Evolutionary conservation across 305 asterid species (phyloP).

Genomic region (Ilex paraguariensis): DNA sequence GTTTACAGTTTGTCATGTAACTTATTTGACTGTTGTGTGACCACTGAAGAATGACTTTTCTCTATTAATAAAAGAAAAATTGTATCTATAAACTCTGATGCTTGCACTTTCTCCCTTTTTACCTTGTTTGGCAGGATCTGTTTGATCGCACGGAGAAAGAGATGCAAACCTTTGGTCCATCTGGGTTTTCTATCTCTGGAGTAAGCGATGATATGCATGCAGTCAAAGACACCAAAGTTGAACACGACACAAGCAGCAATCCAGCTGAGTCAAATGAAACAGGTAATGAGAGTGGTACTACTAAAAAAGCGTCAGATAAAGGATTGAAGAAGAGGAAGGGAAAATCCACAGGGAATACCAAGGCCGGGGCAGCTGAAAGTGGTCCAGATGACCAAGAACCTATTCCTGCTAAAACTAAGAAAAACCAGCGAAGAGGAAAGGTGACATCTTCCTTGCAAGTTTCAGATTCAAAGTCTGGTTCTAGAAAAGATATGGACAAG

Average conservation of each 20-base stretch:
- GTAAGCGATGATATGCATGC: conserved; percentile 31
- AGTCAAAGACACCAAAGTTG: conserved; percentile 43
- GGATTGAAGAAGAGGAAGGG: conserved; percentile 87
- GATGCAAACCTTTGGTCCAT: conserved; percentile 49
- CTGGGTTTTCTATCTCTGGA: conserved; percentile 41
- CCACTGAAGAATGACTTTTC: neutral
- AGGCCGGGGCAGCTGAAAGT: conserved; percentile 49
- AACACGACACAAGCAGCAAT: conserved; percentile 38
- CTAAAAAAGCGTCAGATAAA: conserved; percentile 60
- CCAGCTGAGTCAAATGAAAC: conserved; percentile 51
- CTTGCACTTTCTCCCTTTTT: conserved; percentile 9
- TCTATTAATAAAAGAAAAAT: neutral
- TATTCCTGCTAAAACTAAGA: conserved; percentile 62
- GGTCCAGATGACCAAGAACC: conserved; percentile 57
- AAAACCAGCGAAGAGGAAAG: conserved; percentile 72
- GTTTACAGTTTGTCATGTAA: no score
- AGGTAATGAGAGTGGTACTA: conserved; percentile 42
- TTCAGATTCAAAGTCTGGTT: conserved; percentile 55
- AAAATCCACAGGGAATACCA: conserved; percentile 59
- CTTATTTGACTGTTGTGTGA: no score
- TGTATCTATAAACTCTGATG: neutral
- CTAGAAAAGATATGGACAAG: conserved; percentile 57
- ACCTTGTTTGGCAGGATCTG: conserved; percentile 48
- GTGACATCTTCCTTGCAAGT: conserved; percentile 45
- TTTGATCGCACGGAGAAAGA: conserved; percentile 76